Base-by-base conservation (phyloP, 345 rosid genomes). In the Pugionium dolabratum region DNA sequence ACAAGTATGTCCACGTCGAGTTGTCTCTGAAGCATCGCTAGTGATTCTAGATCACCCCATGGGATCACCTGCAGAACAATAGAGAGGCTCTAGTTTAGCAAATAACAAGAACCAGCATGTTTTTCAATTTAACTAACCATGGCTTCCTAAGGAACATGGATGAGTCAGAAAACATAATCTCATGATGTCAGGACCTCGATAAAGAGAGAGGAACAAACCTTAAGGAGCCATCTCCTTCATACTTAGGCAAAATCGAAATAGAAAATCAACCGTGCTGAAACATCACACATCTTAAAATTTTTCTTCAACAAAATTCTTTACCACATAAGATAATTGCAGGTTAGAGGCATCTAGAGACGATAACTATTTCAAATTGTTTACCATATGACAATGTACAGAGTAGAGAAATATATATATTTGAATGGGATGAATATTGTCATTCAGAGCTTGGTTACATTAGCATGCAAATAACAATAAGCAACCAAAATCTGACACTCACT, bases 1-100 rank as follows among this genome's bases (percentile, higher is more conserved):
- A 93, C 90, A n/a, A 90, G 94, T 44, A 90, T 93, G 82, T 93
- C 98, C 1, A 93, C 98, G 29, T 86, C 97, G 62, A 93, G 84
- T 70, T 90, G 96, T 66, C 98, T 84, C 74, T 93, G 98, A 11
- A 93, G 85, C 98, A 93, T 90, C 30, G 97, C 92, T 47, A 93
- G 80, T 2, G 96, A 90, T 46, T 93, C 98, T 54, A 93, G 76
- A 79, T 93, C 97, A 41, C 98, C 98, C 97, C 97, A 93, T 6
- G 98, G 97, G 77, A 90, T 75, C 42, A 93, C 97, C 97, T 90
- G 74, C 37, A 64, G 18, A 41, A 57, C 42, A 72, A 49, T n/a
- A 35, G 7, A 51, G 43, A 66, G 30, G n/a, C 61, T 57, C 34
- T 36, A 4, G 3, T 36, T 36, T 5, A 48, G 56, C 54, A 58